phyloP scores from a whole-genome alignment of 768 basidiomycete species.

The Termitomyces sp. region DNA sequence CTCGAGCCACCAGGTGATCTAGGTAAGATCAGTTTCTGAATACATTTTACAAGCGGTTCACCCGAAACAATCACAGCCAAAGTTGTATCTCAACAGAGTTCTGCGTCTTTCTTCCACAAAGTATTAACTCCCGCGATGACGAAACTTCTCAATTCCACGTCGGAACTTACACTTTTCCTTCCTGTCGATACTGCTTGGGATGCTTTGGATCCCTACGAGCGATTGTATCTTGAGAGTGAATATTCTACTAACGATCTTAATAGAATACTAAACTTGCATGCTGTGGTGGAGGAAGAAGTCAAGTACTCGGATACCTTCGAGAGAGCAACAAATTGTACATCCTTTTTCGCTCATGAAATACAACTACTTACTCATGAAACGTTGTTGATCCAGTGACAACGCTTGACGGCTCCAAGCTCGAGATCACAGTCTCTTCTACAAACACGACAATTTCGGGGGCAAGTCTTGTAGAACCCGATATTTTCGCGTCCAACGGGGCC shows the following conservation, averaged over 20 bases:
- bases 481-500: conserved; percentile 94
- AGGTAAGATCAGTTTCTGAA: conserved; percentile 37
- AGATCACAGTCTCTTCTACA: conserved; percentile 48
- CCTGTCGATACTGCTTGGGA: conserved; percentile 84
- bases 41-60: not conserved
- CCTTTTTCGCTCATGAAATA: not conserved
- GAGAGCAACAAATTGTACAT: conserved; percentile 47
- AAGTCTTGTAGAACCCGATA: conserved; percentile 65
- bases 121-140: conserved; percentile 60
- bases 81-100: conserved; percentile 51
- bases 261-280: conserved; percentile 75
- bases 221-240: conserved; percentile 82
- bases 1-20: conserved; percentile 71
- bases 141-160: conserved; percentile 52
- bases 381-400: conserved; percentile 52
- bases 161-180: conserved; percentile 83
- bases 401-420: conserved; percentile 59
- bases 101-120: conserved; percentile 68
- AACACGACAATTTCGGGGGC: conserved; percentile 54
- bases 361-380: not conserved
- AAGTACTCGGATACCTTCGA: conserved; percentile 63
- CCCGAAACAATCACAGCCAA: conserved; percentile 36
- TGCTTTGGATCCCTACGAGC: conserved; percentile 69
- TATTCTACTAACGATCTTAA: conserved; percentile 78
- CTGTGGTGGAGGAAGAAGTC: conserved; percentile 53